Evolutionary conservation across 345 rosid genomes (phyloP), one percentile per base, ranked within the genome.

Genomic region (Arabidopsis suecica): DNA sequence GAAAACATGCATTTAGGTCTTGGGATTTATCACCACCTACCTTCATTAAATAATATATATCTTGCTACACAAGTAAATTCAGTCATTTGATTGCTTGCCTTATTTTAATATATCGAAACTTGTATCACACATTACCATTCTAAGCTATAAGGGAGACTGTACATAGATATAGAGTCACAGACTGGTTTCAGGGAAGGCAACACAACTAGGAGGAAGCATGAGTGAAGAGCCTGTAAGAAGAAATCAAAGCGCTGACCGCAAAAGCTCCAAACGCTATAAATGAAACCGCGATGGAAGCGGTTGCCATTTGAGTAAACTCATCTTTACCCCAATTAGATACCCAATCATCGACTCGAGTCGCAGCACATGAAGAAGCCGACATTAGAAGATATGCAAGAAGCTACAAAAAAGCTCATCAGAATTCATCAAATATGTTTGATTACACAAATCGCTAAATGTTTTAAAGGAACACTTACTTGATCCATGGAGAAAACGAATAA

Each of bases 271-370:
- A 93, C 41, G 96, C 97, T 23, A 91, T 59, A 63, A 96, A 93
- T 28, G 98, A 83, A 86, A 87, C 83, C 0, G 89, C 91, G 4
- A 96, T 78, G 0, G 99, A 96, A 9, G 94, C 95, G 72, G 83
- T 96, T 1, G 99, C 98, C 98, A 88, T 93, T 75, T 85, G 82
- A 5, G 98, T 96, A 87, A 96, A 96, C 72, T 85, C 88, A 57
- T 96, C 99, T 70, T 89, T 93, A n/a, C 99, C 99, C 99, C 99
- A 96, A 58, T 93, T 96, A 7, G 96, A 88, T 32, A 89, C 89
- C 99, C 99, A 96, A 67, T 93, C 98, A 61, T 83, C 89, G 23
- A 91, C 97, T 8, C 98, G 83, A 7, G 96, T 96, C 42, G 99
- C 99, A 62, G 98, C 96, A 5, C 97, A 82, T 1, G 99, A 93